phyloP scores from a whole-genome alignment of 129 eudicot species.

The Helichrysum umbraculigerum region DNA sequence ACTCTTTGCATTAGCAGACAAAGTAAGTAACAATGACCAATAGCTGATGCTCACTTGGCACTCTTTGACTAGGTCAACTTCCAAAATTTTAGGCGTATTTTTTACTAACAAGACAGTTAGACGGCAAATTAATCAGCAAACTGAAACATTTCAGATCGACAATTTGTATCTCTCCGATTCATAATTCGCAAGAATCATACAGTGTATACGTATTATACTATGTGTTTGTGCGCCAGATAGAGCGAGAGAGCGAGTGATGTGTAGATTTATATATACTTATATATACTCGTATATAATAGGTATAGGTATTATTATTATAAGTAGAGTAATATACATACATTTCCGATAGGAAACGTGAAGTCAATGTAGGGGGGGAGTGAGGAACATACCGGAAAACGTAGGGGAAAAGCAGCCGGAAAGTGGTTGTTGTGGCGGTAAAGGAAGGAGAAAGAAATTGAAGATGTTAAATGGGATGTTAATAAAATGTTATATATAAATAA shows the following conservation, averaged over 20 bases:
- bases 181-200: not conserved
- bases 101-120: conserved; percentile 2
- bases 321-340: not conserved
- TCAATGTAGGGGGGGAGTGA: conserved; percentile 12
- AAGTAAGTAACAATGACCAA: conserved; percentile 11
- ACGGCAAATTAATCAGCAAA: conserved; percentile 1
- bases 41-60: conserved; percentile 18
- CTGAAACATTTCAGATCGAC: not conserved
- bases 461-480: conserved; percentile 19
- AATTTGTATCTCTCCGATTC: not conserved
- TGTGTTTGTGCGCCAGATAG: no score
- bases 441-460: conserved; percentile 16
- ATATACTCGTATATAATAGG: no score
- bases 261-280: no score
- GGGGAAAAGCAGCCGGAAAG: conserved; percentile 23
- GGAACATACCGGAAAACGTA: conserved; percentile 31
- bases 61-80: conserved; percentile 30
- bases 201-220: no score
- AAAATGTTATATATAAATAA: conserved; percentile 1
- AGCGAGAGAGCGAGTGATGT: no score
- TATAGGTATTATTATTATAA: no score
- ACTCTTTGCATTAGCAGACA: conserved; percentile 19
- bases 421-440: conserved; percentile 23
- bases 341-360: conserved; percentile 4
- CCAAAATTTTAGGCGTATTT: conserved; percentile 18